A percentile compares a stretch with the other conserved stretches of the same genome.
Evolutionary conservation across 1,139 yeast genomes (phyloP).

Genomic region (Lodderomyces metapsilosis): DNA sequence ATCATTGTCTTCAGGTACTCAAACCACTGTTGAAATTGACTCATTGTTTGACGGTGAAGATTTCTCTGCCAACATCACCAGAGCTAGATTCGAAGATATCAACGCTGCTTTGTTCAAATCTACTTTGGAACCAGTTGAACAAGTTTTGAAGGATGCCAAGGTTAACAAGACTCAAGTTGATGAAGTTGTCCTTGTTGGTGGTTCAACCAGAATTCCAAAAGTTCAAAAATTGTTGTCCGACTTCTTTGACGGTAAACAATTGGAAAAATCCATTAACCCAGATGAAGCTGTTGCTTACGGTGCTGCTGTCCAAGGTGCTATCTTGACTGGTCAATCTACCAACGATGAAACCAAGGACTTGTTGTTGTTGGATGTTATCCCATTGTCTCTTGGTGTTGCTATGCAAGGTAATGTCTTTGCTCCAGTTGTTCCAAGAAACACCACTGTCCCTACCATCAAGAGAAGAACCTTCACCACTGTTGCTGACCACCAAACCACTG

Average conservation of each 20-base stretch:
- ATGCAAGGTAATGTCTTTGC: constrained; percentile 99
- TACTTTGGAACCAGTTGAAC: constrained; percentile 96
- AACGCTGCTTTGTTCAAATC: constrained; percentile 95
- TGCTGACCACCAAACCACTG: constrained; percentile 99
- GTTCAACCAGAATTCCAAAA: constrained; percentile 99
- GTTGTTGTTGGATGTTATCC: constrained; percentile 96
- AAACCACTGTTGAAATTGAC: constrained; percentile 96
- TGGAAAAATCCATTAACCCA: constrained; percentile 96
- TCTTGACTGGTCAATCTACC: constrained; percentile 96
- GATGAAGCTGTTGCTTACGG: constrained; percentile 99
- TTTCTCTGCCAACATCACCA: constrained; percentile 93
- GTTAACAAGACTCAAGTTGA: constrained; percentile 84
- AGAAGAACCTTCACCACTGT: constrained; percentile 99
- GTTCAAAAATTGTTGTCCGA: constrained; percentile 96
- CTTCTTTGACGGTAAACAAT: constrained; percentile 97
- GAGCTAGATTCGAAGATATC: constrained; percentile 99
- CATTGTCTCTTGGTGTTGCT: constrained; percentile 99
- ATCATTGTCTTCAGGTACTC: constrained; percentile 95
- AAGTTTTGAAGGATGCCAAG: constrained; percentile 95
- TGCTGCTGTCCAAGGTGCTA: constrained; percentile 99
- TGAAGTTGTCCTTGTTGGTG: constrained; percentile 98
- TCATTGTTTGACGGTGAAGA: constrained; percentile 95
- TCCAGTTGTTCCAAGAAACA: constrained; percentile 99
- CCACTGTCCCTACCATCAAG: constrained; percentile 99
- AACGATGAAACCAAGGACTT: constrained; percentile 97